Evolutionary conservation across 73 alveolate species (phyloP).

Genomic region (Paramecium biaurelia): DNA sequence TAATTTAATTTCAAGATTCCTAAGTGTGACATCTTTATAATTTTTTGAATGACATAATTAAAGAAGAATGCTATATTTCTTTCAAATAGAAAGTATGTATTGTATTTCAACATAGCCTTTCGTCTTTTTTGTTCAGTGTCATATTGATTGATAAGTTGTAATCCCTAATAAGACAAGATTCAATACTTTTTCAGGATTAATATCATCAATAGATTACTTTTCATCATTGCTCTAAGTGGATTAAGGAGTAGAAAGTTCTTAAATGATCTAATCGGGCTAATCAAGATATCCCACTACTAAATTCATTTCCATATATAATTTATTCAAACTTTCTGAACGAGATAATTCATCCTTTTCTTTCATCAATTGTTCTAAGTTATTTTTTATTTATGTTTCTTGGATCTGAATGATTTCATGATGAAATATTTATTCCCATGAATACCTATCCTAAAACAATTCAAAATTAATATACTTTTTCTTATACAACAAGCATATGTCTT

Average conservation of each 20-base stretch:
- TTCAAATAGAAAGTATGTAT: conserved; percentile 54
- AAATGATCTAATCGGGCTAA: conserved; percentile 31
- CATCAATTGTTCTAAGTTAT: conserved; percentile 30
- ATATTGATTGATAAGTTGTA: conserved; percentile 39
- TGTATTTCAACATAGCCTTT: conserved; percentile 54
- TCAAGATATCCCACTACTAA: conserved; percentile 60
- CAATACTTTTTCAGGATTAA: conserved; percentile 41
- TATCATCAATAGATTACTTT: conserved; percentile 26
- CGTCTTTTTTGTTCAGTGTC: conserved; percentile 60
- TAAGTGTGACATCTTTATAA: conserved; percentile 44
- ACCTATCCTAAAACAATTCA: not conserved
- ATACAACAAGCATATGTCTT: conserved; percentile 51
- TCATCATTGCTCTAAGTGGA: not conserved
- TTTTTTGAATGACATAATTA: conserved; percentile 58
- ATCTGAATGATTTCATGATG: conserved; percentile 55
- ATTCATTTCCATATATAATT: conserved; percentile 50
- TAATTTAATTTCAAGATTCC: conserved; percentile 30
- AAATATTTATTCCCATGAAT: conserved; percentile 58
- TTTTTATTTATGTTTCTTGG: conserved; percentile 5
- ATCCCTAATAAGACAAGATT: not conserved
- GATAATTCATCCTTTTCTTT: conserved; percentile 48
- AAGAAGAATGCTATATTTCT: conserved; percentile 64
- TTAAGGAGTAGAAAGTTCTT: conserved; percentile 39
- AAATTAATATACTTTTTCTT: not conserved
- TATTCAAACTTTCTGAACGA: conserved; percentile 1